These are phyloP conservation scores for Polyporus tsugae DNA, from an alignment of 1,284 basidiomycete species.

Conservation along the genomic window DNA sequence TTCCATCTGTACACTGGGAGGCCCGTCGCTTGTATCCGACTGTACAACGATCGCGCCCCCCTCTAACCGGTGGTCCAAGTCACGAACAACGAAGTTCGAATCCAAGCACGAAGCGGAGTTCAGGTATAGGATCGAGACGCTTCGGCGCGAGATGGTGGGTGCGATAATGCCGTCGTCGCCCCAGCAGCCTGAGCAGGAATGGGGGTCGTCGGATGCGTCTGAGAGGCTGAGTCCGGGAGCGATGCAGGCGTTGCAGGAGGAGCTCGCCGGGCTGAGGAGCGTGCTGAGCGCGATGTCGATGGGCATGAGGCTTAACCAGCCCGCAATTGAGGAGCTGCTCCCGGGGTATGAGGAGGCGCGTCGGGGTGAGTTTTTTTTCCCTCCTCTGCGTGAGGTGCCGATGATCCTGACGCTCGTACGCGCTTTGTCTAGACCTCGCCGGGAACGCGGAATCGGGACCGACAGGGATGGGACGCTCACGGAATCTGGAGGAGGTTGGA, in stretches of 20 bases:
- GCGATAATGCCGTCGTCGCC: not conserved
- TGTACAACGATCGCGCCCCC: not conserved
- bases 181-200: not conserved
- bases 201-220: not conserved
- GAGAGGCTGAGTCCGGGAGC: not conserved
- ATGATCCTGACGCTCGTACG: no score
- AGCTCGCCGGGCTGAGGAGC: not conserved
- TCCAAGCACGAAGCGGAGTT: not conserved
- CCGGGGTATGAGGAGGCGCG: not conserved
- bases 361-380: no score
- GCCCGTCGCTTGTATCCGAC: not conserved
- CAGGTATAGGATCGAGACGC: not conserved
- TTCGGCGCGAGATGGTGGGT: not conserved
- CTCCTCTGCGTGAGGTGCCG: no score
- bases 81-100: no score
- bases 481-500: no score
- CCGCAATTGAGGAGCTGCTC: not conserved
- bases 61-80: no score
- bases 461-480: no score
- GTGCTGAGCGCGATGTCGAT: not conserved
- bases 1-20: not conserved
- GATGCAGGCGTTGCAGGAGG: not conserved
- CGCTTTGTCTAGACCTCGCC: no score
- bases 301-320: not conserved
- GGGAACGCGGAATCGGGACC: no score